Evolutionary conservation across 768 basidiomycete genomes (phyloP).

Genomic region (Mycena galericulata): DNA sequence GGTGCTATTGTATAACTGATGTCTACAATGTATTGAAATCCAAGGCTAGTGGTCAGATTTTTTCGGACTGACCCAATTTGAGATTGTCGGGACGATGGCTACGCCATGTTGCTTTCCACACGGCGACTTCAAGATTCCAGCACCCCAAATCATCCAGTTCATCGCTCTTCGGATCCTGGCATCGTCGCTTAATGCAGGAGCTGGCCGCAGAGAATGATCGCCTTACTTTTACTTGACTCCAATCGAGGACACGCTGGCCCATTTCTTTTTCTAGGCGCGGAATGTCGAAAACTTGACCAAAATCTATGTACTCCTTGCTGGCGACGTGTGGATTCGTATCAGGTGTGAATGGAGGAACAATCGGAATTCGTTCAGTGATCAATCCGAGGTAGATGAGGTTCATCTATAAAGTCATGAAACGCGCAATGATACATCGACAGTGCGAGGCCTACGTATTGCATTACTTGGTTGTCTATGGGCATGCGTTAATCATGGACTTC

Average conservation of each 20-base stretch:
- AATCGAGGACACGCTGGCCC: neutral
- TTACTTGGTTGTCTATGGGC: conserved; percentile 8
- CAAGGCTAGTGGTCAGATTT: neutral
- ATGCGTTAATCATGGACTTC: neutral
- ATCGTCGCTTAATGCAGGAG: neutral
- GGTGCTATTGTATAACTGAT: conserved; percentile 37
- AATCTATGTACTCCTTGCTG: neutral
- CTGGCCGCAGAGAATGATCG: neutral
- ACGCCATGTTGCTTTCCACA: neutral
- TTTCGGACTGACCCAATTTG: conserved; percentile 34
- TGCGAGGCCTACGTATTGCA: neutral
- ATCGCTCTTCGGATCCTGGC: neutral
- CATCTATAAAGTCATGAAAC: neutral
- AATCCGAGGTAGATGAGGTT: conserved; percentile 3
- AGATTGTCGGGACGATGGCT: neutral
- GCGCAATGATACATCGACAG: neutral
- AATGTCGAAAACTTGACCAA: neutral
- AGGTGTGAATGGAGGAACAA: neutral
- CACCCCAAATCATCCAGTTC: conserved; percentile 1
- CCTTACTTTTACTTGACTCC: neutral
- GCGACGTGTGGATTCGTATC: neutral
- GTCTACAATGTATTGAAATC: conserved; percentile 27
- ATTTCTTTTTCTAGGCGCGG: neutral
- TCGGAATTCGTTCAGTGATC: conserved; percentile 6
- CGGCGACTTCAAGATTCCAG: neutral